Base-by-base conservation (phyloP, 2,329 filamentous ascomycete species). In the Massarina eburnea region DNA sequence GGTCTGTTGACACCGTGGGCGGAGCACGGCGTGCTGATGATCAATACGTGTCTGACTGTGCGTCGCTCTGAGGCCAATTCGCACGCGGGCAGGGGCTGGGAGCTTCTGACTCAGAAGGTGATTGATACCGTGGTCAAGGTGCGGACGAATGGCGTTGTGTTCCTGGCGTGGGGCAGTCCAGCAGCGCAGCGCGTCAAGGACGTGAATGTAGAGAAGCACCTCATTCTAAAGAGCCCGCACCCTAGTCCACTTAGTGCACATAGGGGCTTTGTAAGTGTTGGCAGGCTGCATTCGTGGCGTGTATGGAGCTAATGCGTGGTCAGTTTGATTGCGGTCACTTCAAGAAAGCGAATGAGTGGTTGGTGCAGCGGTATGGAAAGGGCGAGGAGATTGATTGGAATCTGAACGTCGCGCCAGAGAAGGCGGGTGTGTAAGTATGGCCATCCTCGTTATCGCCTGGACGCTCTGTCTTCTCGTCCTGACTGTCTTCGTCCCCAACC, bases 1-100 rank as follows among this genome's bases (percentile, higher is more conserved):
- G 94, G 94, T 9, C 81, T 95, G 0, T 80, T 99, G 17, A 96
- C 86, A 0, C 89, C 91, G 0, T 99, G 94, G 94, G 92, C 94
- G 1, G 88, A 96, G 58, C 86, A 88, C 40, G 94, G 94, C 39
- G 91, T 99, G 4, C 80, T 99, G 33, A 80, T 99, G 73, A 81
- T 99, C 55, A 99, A 99, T 70, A 95, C 94, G 1, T 96, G 91
- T 68, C 77, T 99, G 44, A 99, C 94, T 0, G 94, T 99, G 15
- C 88, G 90, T 19, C 89, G 89, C 1, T 88, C 95, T 66, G 84
- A 95, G 58, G 85, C 94, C 37, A 92, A 94, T 68, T 89, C 84
- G 21, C 94, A 99, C 71, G 77, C 87, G 2, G 86, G 87, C 60
- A 85, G 85, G 52, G 94, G 94, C 14, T 99, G 94, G 94, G 94